phyloP scores from a whole-genome alignment of 345 rosid genomes.

The Murraya paniculata region DNA sequence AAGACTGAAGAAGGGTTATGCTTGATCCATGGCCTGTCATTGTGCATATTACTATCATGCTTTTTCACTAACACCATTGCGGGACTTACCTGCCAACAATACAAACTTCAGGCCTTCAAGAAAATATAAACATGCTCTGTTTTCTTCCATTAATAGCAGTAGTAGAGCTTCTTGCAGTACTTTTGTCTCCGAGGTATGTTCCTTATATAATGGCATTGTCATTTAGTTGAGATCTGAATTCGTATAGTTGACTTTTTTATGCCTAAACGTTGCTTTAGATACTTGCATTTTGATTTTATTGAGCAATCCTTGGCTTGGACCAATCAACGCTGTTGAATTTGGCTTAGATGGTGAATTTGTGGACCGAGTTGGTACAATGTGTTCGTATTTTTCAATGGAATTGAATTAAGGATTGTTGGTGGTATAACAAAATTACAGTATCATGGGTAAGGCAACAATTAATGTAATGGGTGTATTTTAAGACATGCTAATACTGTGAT shows the following conservation, averaged over 20 bases:
- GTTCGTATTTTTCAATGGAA: not conserved
- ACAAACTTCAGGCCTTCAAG: conserved; percentile 16
- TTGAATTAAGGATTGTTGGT: not conserved
- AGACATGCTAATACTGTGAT: not conserved
- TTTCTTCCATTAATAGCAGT: conserved; percentile 29
- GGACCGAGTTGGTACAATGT: not conserved
- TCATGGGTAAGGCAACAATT: not conserved
- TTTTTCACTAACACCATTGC: conserved; percentile 32
- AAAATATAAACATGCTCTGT: conserved; percentile 28
- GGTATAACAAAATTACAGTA: too few species aligned
- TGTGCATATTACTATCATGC: conserved; percentile 38
- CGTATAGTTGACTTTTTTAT: not conserved
- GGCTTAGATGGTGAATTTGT: not conserved
- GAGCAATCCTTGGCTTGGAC: not conserved
- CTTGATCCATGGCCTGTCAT: conserved; percentile 73
- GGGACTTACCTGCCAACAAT: conserved; percentile 15
- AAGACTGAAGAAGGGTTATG: conserved; percentile 32
- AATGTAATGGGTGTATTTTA: not conserved
- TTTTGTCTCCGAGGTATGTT: conserved; percentile 68
- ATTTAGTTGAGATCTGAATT: not conserved
- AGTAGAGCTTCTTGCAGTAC: conserved; percentile 38
- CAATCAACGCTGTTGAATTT: not conserved
- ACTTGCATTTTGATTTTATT: not conserved
- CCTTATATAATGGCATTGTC: not conserved
- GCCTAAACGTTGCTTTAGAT: not conserved